Evolutionary conservation across 495 filamentous ascomycete genomes (phyloP).

Genomic region (Penicillium robsamsonii): DNA sequence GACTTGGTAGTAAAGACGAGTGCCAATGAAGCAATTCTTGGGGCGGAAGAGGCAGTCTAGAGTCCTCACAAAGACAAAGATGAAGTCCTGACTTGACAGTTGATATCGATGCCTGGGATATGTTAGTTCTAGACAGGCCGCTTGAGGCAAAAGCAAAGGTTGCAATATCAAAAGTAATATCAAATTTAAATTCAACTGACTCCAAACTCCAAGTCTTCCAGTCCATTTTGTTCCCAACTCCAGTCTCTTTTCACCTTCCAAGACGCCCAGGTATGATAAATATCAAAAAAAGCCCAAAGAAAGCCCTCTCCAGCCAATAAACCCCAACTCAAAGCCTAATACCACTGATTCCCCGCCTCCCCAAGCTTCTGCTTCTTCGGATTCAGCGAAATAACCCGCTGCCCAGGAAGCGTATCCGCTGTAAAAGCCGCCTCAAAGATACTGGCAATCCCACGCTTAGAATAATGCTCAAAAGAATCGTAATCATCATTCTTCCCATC

Average conservation of each 20-base stretch:
- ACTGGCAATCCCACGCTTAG: constrained; percentile 52
- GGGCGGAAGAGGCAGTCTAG: not conserved
- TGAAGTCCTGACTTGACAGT: not conserved
- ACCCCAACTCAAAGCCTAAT: constrained; percentile 29
- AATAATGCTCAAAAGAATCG: constrained; percentile 51
- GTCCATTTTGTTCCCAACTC: not conserved
- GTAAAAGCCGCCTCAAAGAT: constrained; percentile 56
- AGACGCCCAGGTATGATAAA: not conserved
- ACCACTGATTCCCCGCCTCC: constrained; percentile 50
- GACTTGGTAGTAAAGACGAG: not conserved
- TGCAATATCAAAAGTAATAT: not conserved
- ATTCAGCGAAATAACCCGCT: constrained; percentile 55
- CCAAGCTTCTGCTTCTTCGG: constrained; percentile 47
- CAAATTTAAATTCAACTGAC: not conserved
- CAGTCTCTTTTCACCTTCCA: not conserved
- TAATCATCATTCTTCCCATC: constrained; percentile 45
- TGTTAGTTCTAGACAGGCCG: not conserved
- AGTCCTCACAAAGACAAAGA: not conserved
- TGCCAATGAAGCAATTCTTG: not conserved
- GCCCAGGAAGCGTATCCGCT: constrained; percentile 53
- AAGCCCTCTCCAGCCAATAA: not conserved
- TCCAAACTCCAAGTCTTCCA: not conserved
- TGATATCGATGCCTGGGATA: not conserved
- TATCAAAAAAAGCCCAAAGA: not conserved
- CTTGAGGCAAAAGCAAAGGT: not conserved